These are phyloP conservation scores for Forsythia suspensa DNA, from an alignment of 257 asterid genomes.

Conservation along the genomic window DNA sequence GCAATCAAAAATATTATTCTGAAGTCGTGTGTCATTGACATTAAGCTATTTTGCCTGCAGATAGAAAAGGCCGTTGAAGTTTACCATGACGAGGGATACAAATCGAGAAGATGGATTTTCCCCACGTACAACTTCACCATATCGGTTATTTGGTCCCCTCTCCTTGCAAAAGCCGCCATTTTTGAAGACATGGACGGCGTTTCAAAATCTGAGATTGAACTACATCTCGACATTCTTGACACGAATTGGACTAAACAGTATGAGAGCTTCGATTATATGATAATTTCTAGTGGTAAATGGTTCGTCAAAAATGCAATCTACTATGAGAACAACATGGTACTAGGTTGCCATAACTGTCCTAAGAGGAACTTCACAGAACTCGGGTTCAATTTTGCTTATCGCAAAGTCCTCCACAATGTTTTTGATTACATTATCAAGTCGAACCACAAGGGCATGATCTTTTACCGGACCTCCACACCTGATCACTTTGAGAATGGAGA, in stretches of 20 bases:
- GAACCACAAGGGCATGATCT: constrained; percentile 36
- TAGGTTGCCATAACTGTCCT: constrained; percentile 52
- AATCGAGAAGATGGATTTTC: constrained; percentile 40
- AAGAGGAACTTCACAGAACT: constrained; percentile 36
- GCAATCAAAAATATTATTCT: not conserved
- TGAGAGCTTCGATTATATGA: constrained; percentile 35
- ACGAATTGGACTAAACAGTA: constrained; percentile 39
- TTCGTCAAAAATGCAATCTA: constrained; percentile 40
- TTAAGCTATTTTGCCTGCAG: constrained; percentile 17
- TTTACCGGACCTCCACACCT: constrained; percentile 41
- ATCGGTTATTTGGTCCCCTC: constrained; percentile 50
- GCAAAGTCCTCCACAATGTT: constrained; percentile 30
- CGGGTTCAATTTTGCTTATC: constrained; percentile 39
- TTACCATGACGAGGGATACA: constrained; percentile 42
- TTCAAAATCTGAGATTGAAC: constrained; percentile 40
- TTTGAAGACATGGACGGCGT: constrained; percentile 45
- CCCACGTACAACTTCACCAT: constrained; percentile 42
- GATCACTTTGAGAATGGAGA: constrained; percentile 46
- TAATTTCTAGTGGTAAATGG: constrained; percentile 54
- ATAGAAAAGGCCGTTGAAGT: constrained; percentile 42
- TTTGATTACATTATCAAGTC: constrained; percentile 32
- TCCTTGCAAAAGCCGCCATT: constrained; percentile 42
- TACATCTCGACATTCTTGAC: constrained; percentile 48
- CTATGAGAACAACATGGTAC: constrained; percentile 28
- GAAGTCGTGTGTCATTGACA: not conserved